Conservation (phyloP, 2,329 filamentous ascomycete genomes). For the Colletotrichum eleusines region DNA sequence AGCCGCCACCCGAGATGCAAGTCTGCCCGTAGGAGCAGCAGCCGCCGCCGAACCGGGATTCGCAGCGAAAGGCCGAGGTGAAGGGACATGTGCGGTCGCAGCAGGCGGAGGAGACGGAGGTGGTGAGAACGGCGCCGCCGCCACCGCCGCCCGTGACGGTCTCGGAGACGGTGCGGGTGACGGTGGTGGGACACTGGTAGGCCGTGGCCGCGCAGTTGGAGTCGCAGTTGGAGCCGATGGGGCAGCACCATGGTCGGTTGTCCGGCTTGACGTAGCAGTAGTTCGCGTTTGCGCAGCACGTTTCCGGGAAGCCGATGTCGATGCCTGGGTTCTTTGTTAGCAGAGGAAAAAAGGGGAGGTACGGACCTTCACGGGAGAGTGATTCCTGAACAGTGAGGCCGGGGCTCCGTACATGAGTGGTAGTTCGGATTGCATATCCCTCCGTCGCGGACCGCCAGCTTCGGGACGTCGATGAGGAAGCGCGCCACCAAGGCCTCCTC, state of each 20-base stretch:
- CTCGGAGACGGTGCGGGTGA: conserved; percentile 44
- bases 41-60: conserved; percentile 56
- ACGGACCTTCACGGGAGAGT: neutral
- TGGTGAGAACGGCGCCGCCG: conserved; percentile 45
- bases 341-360: too few relatives aligned
- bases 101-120: conserved; percentile 50
- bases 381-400: neutral
- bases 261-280: conserved; percentile 60
- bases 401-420: conserved; percentile 36
- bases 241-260: conserved; percentile 55
- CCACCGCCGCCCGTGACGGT: conserved; percentile 11
- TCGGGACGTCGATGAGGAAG: conserved; percentile 38
- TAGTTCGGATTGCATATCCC: conserved; percentile 24
- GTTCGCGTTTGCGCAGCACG: conserved; percentile 58
- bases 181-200: conserved; percentile 51
- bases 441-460: conserved; percentile 38
- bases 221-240: conserved; percentile 58
- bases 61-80: conserved; percentile 60
- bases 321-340: conserved; percentile 52
- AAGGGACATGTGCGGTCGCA: conserved; percentile 56
- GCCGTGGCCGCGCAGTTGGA: conserved; percentile 51
- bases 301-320: conserved; percentile 53
- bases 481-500: conserved; percentile 36
- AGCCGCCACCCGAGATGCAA: conserved; percentile 55
- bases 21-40: conserved; percentile 62